Conservation (phyloP, 1,284 basidiomycete genomes). For the Melampsora americana region DNA sequence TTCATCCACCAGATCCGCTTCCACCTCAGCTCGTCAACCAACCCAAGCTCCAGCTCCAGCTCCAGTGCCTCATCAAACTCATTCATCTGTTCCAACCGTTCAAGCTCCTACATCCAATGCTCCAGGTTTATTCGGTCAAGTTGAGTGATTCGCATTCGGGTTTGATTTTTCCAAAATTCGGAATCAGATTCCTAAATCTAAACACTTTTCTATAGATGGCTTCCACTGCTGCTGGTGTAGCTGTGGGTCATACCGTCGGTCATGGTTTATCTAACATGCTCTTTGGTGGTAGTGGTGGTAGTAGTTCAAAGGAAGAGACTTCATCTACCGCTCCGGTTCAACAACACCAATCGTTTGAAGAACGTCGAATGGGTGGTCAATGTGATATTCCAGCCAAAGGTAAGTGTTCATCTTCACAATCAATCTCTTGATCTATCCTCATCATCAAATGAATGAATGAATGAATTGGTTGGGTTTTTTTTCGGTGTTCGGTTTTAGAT, state of each 20-base stretch:
- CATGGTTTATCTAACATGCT: conserved; percentile 62
- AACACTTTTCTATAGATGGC: conserved; percentile 58
- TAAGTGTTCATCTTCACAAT: conserved; percentile 48
- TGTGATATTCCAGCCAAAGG: conserved; percentile 61
- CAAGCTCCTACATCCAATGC: conserved; percentile 32
- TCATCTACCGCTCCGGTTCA: conserved; percentile 54
- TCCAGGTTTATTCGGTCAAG: conserved; percentile 41
- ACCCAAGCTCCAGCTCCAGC: conserved; percentile 56
- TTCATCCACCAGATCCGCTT: conserved; percentile 58
- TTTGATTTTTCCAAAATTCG: too few relatives aligned
- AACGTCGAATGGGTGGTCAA: conserved; percentile 52
- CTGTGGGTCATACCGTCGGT: conserved; percentile 60
- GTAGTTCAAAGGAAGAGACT: conserved; percentile 49
- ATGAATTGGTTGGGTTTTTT: too few relatives aligned
- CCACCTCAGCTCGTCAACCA: conserved; percentile 77
- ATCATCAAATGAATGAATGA: too few relatives aligned
- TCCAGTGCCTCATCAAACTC: conserved; percentile 2
- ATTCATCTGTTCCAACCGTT: conserved; percentile 18
- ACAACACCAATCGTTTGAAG: conserved; percentile 49
- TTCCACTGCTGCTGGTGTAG: conserved; percentile 60
- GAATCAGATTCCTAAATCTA: too few relatives aligned
- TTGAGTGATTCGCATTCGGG: background rate
- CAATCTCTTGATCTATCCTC: too few relatives aligned
- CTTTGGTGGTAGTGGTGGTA: conserved; percentile 59
- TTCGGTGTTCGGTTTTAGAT: too few relatives aligned